Evolutionary conservation across 2,329 filamentous ascomycete genomes (phyloP).

Genomic region (Penicillium brevicompactum): DNA sequence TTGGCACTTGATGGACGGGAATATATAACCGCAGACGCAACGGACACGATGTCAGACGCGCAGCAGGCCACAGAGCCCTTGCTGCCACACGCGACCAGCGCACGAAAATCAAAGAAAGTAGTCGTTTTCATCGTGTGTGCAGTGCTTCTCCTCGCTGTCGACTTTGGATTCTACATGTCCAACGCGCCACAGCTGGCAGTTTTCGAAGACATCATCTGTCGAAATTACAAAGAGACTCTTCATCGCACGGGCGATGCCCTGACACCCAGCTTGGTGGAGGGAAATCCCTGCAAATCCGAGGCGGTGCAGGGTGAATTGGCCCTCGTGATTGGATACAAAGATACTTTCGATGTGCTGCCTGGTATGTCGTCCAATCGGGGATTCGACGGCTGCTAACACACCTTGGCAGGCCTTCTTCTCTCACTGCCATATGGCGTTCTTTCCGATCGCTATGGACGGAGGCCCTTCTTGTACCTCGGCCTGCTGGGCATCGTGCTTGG

Average conservation of each 20-base stretch:
- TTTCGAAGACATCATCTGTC: constrained; percentile 32
- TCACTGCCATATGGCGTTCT: constrained; percentile 33
- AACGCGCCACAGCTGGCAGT: constrained; percentile 29
- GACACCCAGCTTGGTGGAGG: not conserved
- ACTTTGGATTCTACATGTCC: constrained; percentile 26
- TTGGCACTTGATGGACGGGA: no score
- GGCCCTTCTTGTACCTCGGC: constrained; percentile 26
- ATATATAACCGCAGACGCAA: not conserved
- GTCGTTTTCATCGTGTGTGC: constrained; percentile 16
- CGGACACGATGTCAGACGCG: not conserved
- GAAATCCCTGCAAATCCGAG: constrained; percentile 32
- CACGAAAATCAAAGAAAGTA: constrained; percentile 17
- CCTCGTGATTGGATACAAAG: constrained; percentile 31
- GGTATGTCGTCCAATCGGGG: constrained; percentile 8
- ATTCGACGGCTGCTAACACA: not conserved
- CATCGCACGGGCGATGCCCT: not conserved
- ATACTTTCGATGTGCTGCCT: constrained; percentile 27
- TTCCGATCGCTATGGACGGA: constrained; percentile 33
- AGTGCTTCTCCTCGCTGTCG: constrained; percentile 18
- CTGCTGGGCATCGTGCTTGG: constrained; percentile 22
- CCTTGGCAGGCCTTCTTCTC: constrained; percentile 26
- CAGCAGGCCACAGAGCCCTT: constrained; percentile 12
- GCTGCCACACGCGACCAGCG: constrained; percentile 1
- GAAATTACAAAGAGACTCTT: constrained; percentile 19
- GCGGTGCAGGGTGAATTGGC: constrained; percentile 34